Evolutionary conservation across 2,329 filamentous ascomycete genomes (phyloP).

Genomic region (Sodiomyces alkalinus): DNA sequence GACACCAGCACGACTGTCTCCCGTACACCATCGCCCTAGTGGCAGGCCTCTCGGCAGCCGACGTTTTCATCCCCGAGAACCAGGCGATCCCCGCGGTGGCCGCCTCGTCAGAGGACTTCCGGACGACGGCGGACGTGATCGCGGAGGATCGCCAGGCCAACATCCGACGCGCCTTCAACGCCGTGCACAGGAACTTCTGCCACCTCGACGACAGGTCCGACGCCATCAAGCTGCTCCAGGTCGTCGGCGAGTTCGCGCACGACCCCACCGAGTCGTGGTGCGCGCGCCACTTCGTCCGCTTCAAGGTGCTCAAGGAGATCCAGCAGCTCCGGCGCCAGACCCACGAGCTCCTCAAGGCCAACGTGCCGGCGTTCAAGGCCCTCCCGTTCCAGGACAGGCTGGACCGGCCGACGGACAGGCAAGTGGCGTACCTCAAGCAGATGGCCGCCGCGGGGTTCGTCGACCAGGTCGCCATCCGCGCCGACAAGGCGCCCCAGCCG

Average conservation of each 20-base stretch:
- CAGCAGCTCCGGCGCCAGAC: constrained; percentile 72
- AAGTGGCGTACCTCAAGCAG: constrained; percentile 71
- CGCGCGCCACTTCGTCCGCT: constrained; percentile 66
- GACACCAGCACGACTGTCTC: constrained; percentile 66
- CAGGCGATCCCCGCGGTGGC: constrained; percentile 50
- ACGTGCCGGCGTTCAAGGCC: constrained; percentile 51
- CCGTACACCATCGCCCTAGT: constrained; percentile 81
- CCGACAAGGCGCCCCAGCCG: constrained; percentile 65
- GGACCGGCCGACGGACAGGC: constrained; percentile 45
- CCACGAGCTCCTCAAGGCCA: constrained; percentile 60
- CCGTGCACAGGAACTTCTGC: constrained; percentile 64
- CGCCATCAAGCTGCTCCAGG: constrained; percentile 78
- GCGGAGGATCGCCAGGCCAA: constrained; percentile 56
- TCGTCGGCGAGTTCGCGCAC: constrained; percentile 74
- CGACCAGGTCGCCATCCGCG: constrained; percentile 85
- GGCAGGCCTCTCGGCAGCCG: constrained; percentile 72
- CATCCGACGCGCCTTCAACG: constrained; percentile 45
- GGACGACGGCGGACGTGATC: constrained; percentile 52
- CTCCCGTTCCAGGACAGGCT: constrained; percentile 40
- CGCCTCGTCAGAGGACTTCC: constrained; percentile 30
- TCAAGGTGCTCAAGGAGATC: constrained; percentile 77
- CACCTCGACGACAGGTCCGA: constrained; percentile 72
- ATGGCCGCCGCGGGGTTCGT: constrained; percentile 87
- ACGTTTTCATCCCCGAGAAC: constrained; percentile 72
- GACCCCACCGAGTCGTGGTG: constrained; percentile 62